Percentiles rank a stretch among this genome's conserved stretches.
Evolutionary conservation across 2,329 filamentous ascomycete genomes (phyloP).

Genomic region (Thielaviopsis cerberus): DNA sequence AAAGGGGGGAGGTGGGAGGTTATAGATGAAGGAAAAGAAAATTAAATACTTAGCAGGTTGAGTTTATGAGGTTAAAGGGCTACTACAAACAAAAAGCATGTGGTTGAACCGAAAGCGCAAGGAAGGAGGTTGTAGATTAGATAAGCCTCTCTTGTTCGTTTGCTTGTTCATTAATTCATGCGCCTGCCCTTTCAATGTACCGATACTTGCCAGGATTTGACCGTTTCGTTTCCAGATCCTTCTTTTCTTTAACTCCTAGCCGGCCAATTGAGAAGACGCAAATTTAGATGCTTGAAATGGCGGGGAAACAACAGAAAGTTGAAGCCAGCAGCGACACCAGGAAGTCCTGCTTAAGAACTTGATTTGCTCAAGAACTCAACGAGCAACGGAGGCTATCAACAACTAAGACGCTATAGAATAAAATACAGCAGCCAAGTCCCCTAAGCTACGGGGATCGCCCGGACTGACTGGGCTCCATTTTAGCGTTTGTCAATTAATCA

Average conservation of each 20-base stretch:
- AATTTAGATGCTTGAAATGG: neutral
- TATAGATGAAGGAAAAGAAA: neutral
- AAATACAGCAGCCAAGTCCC: neutral
- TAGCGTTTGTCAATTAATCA: neutral
- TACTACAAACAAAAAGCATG: neutral
- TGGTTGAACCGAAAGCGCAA: neutral
- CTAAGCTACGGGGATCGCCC: no score
- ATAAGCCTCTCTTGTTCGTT: neutral
- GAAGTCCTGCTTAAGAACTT: no score
- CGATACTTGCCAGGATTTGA: neutral
- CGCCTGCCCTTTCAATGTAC: neutral
- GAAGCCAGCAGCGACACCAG: no score
- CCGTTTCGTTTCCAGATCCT: neutral
- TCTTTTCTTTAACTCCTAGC: neutral
- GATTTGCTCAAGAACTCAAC: no score
- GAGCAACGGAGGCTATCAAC: no score
- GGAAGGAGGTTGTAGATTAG: constrained; percentile 1
- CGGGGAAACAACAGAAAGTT: no score
- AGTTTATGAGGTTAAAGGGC: neutral
- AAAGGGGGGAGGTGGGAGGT: neutral
- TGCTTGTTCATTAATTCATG: neutral
- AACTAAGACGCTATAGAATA: neutral
- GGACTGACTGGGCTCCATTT: no score
- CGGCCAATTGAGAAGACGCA: neutral
- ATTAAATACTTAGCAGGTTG: neutral